Evolutionary conservation across 352 stramenopile genomes (phyloP).

Genomic region (Phytopythium vexans): DNA sequence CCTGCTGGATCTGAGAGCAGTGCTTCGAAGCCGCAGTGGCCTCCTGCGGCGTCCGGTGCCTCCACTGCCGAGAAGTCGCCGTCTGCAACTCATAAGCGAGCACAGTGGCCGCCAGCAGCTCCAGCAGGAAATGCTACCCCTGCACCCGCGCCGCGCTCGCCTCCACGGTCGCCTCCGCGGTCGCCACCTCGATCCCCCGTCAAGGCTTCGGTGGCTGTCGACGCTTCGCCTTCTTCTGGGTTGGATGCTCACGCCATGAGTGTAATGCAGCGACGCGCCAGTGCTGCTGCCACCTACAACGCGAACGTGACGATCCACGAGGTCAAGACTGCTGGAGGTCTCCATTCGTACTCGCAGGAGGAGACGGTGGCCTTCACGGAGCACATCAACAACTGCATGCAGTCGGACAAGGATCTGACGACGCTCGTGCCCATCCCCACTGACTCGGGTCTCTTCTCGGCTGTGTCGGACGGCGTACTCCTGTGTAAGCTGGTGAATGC

Average conservation of each 20-base stretch:
- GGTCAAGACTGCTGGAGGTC: constrained; percentile 64
- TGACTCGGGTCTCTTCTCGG: constrained; percentile 76
- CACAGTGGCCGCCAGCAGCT: constrained; percentile 44
- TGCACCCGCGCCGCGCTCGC: constrained; percentile 10
- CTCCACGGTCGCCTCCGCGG: constrained; percentile 17
- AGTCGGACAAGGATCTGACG: constrained; percentile 59
- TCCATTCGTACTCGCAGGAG: constrained; percentile 90
- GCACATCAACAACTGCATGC: constrained; percentile 91
- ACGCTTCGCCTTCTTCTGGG: constrained; percentile 10
- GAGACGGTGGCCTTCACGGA: constrained; percentile 89
- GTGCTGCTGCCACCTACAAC: constrained; percentile 52
- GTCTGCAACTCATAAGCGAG: constrained; percentile 32
- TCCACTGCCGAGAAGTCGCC: constrained; percentile 23
- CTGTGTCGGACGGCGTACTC: constrained; percentile 81
- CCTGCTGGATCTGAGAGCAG: constrained; percentile 12
- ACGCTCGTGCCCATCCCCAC: constrained; percentile 73
- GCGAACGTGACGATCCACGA: constrained; percentile 74
- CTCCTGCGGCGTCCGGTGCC: constrained; percentile 15
- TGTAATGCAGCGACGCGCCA: constrained; percentile 59
- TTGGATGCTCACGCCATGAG: constrained; percentile 51
- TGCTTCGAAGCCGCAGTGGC: constrained; percentile 32
- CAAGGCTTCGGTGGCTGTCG: constrained; percentile 4
- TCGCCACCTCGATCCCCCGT: constrained; percentile 15
- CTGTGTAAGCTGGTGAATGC: constrained; percentile 93
- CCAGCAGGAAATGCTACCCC: constrained; percentile 15